These are phyloP conservation scores for Apiotrichum porosum DNA, from an alignment of 1,284 basidiomycete species.

Conservation along the genomic window DNA sequence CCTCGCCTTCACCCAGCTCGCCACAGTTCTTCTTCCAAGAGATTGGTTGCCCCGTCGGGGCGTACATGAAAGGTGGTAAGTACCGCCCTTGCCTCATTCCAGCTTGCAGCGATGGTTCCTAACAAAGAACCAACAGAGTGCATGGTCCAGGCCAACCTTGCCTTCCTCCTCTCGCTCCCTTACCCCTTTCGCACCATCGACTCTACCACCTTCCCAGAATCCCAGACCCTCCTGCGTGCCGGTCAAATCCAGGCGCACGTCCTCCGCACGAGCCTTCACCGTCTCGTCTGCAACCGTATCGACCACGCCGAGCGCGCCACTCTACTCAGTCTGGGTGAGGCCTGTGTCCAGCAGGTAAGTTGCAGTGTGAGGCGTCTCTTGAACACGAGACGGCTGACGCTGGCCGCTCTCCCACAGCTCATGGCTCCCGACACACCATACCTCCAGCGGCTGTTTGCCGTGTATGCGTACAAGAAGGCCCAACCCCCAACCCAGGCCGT, in stretches of 20 bases:
- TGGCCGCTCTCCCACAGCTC: too few species aligned
- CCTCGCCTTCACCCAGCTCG: slow-evolving; percentile 18
- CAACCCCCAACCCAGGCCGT: too few species aligned
- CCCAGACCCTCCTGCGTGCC: slow-evolving; percentile 1
- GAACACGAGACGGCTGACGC: too few species aligned
- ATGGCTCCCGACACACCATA: slow-evolving; percentile 22
- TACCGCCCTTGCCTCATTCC: too few species aligned
- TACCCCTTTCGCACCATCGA: too few species aligned
- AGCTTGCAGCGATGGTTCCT: too few species aligned
- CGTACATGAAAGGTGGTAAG: slow-evolving; percentile 31
- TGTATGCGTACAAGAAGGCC: slow-evolving; percentile 35
- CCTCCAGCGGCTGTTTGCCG: slow-evolving; percentile 37
- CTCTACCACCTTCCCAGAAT: too few species aligned
- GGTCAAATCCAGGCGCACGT: slow-evolving; percentile 7
- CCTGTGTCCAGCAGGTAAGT: slow-evolving; percentile 31
- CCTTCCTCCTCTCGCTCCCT: too few species aligned
- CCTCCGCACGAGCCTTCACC: background rate
- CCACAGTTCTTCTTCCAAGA: slow-evolving; percentile 33
- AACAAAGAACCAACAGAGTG: too few species aligned
- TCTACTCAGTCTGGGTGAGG: slow-evolving; percentile 23
- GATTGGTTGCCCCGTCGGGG: slow-evolving; percentile 31
- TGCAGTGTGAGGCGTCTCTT: too few species aligned
- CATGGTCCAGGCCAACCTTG: too few species aligned
- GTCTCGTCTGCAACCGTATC: slow-evolving; percentile 8
- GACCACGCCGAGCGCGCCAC: slow-evolving; percentile 3